These are phyloP conservation scores for Passalora sequoiae DNA, from an alignment of 2,329 filamentous ascomycete species.

Conservation along the genomic window DNA sequence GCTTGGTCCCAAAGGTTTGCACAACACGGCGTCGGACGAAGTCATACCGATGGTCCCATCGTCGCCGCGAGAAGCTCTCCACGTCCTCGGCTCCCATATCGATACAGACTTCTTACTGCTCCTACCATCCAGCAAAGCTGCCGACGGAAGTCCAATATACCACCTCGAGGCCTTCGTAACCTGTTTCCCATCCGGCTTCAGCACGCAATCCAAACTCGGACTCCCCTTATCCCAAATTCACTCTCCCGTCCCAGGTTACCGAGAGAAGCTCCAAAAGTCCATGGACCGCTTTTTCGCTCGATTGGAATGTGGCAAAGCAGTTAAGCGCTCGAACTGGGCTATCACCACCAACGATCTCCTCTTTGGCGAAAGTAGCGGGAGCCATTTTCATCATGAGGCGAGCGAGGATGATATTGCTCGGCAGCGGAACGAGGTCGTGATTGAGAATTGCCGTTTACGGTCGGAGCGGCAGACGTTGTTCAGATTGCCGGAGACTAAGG, in stretches of 20 bases:
- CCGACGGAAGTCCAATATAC: conserved; percentile 39
- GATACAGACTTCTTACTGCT: conserved; percentile 59
- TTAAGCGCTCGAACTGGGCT: conserved; percentile 54
- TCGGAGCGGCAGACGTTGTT: conserved; percentile 60
- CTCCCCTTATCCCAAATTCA: conserved; percentile 53
- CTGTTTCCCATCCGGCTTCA: conserved; percentile 57
- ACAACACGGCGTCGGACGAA: conserved; percentile 46
- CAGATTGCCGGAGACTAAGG: conserved; percentile 50
- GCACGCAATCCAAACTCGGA: conserved; percentile 51
- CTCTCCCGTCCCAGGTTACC: conserved; percentile 54
- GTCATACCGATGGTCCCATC: conserved; percentile 35
- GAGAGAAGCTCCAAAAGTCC: conserved; percentile 50
- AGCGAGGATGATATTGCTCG: conserved; percentile 29
- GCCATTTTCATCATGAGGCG: conserved; percentile 38
- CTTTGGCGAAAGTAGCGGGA: conserved; percentile 40
- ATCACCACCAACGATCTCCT: conserved; percentile 41
- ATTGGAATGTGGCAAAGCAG: conserved; percentile 50
- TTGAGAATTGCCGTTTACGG: conserved; percentile 46
- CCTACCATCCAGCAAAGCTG: conserved; percentile 35
- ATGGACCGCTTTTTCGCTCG: conserved; percentile 60
- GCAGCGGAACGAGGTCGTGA: conserved; percentile 29
- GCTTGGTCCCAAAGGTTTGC: conserved; percentile 30
- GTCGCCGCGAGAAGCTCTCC: conserved; percentile 39
- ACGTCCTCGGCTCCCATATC: conserved; percentile 48
- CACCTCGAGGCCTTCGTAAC: conserved; percentile 52